Evolutionary conservation across 352 stramenopile genomes (phyloP).

Genomic region (Pythium biforme): DNA sequence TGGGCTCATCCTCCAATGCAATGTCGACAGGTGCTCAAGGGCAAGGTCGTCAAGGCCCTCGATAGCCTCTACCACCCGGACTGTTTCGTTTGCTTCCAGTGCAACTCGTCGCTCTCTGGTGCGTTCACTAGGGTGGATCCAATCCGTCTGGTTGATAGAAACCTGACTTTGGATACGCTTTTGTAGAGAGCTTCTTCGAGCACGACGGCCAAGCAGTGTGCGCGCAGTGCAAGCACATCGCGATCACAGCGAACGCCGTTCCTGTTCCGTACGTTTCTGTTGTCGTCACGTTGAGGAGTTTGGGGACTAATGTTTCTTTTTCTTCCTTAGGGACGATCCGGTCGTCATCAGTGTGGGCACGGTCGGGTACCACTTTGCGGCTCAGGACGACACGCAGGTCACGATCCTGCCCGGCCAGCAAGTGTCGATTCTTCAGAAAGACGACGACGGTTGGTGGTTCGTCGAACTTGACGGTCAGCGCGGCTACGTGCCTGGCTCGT

Average conservation of each 20-base stretch:
- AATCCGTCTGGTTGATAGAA: background rate
- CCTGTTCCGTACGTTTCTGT: slow-evolving; percentile 42
- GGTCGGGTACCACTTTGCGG: slow-evolving; percentile 72
- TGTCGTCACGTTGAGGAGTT: background rate
- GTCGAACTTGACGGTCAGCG: slow-evolving; percentile 65
- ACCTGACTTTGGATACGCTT: slow-evolving; percentile 1
- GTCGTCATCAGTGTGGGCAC: slow-evolving; percentile 48
- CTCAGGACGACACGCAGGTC: slow-evolving; percentile 76
- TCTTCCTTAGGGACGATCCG: slow-evolving; percentile 41
- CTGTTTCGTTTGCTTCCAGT: slow-evolving; percentile 82
- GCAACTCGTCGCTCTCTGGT: slow-evolving; percentile 75
- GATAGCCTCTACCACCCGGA: slow-evolving; percentile 84
- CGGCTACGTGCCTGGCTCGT: slow-evolving; percentile 80
- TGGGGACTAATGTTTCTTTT: background rate
- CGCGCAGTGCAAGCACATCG: slow-evolving; percentile 73
- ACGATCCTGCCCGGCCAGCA: slow-evolving; percentile 80
- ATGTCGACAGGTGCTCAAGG: slow-evolving; percentile 57
- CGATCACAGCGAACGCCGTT: slow-evolving; percentile 56
- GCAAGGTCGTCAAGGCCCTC: slow-evolving; percentile 83
- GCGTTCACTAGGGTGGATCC: background rate
- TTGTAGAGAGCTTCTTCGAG: slow-evolving; percentile 82
- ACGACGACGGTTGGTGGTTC: slow-evolving; percentile 85
- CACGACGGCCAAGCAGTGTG: slow-evolving; percentile 74
- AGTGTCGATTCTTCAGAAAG: slow-evolving; percentile 79
- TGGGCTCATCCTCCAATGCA: too few species aligned